Conservation (phyloP, 768 basidiomycete genomes). For the Trametes sanguinea region DNA sequence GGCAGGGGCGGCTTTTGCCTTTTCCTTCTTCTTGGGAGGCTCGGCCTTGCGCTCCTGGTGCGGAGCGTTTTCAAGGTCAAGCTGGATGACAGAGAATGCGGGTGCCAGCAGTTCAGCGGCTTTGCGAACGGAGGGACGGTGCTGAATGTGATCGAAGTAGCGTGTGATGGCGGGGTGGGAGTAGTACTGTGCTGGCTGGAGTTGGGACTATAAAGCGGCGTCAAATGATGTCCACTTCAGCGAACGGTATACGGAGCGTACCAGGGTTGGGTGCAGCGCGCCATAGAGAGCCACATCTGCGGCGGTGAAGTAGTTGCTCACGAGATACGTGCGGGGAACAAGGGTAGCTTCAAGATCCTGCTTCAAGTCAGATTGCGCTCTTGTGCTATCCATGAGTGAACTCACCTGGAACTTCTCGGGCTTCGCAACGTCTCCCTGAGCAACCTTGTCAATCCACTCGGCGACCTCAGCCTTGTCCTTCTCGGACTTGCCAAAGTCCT, state of each 20-base stretch:
- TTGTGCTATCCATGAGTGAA: neutral
- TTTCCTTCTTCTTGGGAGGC: conserved; percentile 77
- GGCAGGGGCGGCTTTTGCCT: conserved; percentile 34
- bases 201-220: conserved; percentile 53
- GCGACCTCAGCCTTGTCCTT: conserved; percentile 64
- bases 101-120: conserved; percentile 54
- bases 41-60: conserved; percentile 70
- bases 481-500: conserved; percentile 54
- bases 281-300: conserved; percentile 93
- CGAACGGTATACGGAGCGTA: conserved; percentile 46
- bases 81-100: conserved; percentile 55
- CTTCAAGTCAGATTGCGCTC: conserved; percentile 6
- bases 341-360: conserved; percentile 77
- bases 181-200: conserved; percentile 74
- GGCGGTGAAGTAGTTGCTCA: conserved; percentile 80
- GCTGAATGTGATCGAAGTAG: conserved; percentile 95
- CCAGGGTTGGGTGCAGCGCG: conserved; percentile 79
- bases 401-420: conserved; percentile 53
- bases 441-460: conserved; percentile 71
- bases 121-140: conserved; percentile 58
- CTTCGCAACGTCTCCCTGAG: conserved; percentile 48
- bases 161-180: conserved; percentile 81
- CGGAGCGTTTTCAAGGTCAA: conserved; percentile 80
- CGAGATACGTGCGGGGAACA: conserved; percentile 79
- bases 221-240: neutral